These are phyloP conservation scores for Biscogniauxia mediterranea DNA, from an alignment of 2,329 filamentous ascomycete species.

Conservation along the genomic window DNA sequence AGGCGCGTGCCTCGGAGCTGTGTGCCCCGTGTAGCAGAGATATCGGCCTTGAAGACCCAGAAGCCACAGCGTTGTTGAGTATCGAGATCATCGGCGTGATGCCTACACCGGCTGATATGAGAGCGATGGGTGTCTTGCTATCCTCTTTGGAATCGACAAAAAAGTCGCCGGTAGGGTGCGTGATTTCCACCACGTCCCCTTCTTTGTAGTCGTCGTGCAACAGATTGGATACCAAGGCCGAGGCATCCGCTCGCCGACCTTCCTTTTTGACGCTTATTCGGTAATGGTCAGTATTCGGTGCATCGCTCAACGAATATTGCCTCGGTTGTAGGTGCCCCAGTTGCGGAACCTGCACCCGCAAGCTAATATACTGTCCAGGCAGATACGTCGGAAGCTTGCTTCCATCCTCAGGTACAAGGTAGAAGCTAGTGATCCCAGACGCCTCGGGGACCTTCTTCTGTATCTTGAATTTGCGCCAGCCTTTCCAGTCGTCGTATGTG, in stretches of 20 bases:
- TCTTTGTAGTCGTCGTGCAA: conserved; percentile 48
- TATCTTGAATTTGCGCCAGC: conserved; percentile 55
- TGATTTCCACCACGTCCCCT: conserved; percentile 54
- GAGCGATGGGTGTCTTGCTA: conserved; percentile 53
- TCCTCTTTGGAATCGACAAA: conserved; percentile 50
- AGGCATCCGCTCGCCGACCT: conserved; percentile 35
- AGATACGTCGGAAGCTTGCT: conserved; percentile 56
- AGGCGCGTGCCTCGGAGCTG: conserved; percentile 51
- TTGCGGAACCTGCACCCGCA: conserved; percentile 60
- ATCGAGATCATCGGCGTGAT: conserved; percentile 66
- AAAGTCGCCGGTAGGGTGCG: conserved; percentile 60
- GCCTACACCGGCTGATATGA: conserved; percentile 68
- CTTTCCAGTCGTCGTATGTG: conserved; percentile 39
- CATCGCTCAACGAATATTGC: conserved; percentile 73
- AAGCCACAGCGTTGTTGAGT: conserved; percentile 45
- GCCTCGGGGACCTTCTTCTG: conserved; percentile 61
- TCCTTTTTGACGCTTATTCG: conserved; percentile 73
- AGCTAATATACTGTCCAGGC: conserved; percentile 72
- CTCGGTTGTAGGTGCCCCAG: conserved; percentile 66
- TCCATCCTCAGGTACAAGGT: conserved; percentile 64
- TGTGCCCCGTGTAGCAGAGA: conserved; percentile 64
- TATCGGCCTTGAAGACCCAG: conserved; percentile 44
- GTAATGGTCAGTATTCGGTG: conserved; percentile 53
- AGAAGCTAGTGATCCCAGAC: conserved; percentile 63
- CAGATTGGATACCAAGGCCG: conserved; percentile 52